Evolutionary conservation across 1,139 yeast genomes (phyloP), one percentile per base, ranked within the genome.

Genomic region (Zygosaccharomyces sapae): DNA sequence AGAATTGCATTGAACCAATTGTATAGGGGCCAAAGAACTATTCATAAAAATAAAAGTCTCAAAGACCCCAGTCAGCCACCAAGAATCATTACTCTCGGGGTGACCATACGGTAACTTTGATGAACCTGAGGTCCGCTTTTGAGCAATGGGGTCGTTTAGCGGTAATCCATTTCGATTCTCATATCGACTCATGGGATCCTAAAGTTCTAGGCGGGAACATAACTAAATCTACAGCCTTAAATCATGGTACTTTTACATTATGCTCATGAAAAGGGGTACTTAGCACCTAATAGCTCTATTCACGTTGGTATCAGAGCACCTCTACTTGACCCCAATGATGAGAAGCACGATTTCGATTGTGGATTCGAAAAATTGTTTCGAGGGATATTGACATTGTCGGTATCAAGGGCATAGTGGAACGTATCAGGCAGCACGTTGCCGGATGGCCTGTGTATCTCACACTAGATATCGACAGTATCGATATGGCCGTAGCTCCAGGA

Each of bases 121-220:
- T 79, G 74, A 72, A 77, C 1, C 63, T 79, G 31, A 72, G 71
- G 55, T 75, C 80, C 10, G 78, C 77, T 3, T 74, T 69, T 52
- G 82, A 79, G 55, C 66, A 70, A 47, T 70, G 68, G 55, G 80
- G 80, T 1, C 66, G 69, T 41, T 56, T 75, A 29, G 70, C 75
- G 3, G 80, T 78, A n/a, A 65, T 78, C 33, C 83, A 79, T 57
- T 77, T 79, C 51, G 83, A 79, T 57, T 73, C 80, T 25, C 83
- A 79, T 58, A 70, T 79, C 41, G 83, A 79, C 62, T 78, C 83
- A 2, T 79, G 83, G 81, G 70, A 77, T 54, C 83, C 83, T 4
- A 65, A 70, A 50, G 67, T 70, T 9, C 67, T 77, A 44, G 81
- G 81, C 10, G 80, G 81, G 3, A 80, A 79, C 1, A 66, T 77